Evolutionary conservation across 768 basidiomycete species (phyloP).

Genomic region (Tricholoma bakamatsutake): DNA sequence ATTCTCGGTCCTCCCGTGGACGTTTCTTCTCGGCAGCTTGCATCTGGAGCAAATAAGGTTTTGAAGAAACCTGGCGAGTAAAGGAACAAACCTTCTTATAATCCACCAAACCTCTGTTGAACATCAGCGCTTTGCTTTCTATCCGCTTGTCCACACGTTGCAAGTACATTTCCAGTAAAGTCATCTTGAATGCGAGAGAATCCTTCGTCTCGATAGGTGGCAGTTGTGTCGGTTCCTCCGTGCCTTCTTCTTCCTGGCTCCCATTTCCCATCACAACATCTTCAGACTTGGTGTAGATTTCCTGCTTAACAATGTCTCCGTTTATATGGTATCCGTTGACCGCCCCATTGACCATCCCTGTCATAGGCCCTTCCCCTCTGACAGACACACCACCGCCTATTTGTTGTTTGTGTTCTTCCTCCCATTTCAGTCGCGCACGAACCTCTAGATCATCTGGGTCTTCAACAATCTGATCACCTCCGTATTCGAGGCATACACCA

Average conservation of each 20-base stretch:
- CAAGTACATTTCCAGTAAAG: constrained; percentile 85
- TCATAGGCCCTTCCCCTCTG: constrained; percentile 29
- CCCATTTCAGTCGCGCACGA: constrained; percentile 46
- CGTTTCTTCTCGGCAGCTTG: constrained; percentile 90
- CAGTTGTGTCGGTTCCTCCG: constrained; percentile 63
- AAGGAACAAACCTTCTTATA: constrained; percentile 76
- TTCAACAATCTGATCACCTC: constrained; percentile 75
- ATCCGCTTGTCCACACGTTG: constrained; percentile 82
- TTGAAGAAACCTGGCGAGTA: background rate
- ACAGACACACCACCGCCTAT: constrained; percentile 20
- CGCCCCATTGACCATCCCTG: constrained; percentile 36
- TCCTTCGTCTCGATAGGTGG: constrained; percentile 79
- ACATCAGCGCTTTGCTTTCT: constrained; percentile 85
- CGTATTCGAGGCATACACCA: constrained; percentile 79
- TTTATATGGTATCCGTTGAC: constrained; percentile 40
- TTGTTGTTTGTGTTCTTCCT: constrained; percentile 35
- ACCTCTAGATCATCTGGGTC: constrained; percentile 77
- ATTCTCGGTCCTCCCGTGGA: constrained; percentile 85
- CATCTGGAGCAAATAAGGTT: constrained; percentile 45
- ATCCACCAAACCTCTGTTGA: constrained; percentile 85
- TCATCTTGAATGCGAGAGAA: constrained; percentile 84
- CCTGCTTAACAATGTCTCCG: constrained; percentile 31
- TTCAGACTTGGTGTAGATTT: constrained; percentile 32
- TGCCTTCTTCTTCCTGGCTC: constrained; percentile 50
- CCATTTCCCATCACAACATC: constrained; percentile 45